These are phyloP conservation scores for Abelmoschus esculentus DNA, from an alignment of 345 rosid genomes.

Conservation along the genomic window DNA sequence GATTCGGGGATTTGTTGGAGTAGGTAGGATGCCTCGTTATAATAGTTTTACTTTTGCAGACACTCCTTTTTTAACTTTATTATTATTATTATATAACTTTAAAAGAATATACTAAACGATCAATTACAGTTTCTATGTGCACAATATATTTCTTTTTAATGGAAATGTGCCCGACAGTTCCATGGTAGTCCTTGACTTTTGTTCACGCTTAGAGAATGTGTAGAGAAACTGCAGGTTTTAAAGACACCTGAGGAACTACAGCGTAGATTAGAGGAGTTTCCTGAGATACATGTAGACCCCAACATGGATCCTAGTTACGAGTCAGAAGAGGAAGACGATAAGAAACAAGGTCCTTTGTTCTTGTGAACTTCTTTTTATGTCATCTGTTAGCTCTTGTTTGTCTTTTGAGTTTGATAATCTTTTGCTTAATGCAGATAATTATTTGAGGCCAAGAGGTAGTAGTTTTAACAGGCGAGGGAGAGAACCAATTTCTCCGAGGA, in stretches of 20 bases:
- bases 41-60: background rate
- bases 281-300: slow-evolving; percentile 93
- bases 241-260: slow-evolving; percentile 94
- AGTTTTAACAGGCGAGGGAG: slow-evolving; percentile 61
- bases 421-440: slow-evolving; percentile 42
- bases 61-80: background rate
- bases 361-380: background rate
- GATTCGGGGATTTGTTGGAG: background rate
- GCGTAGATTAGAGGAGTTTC: slow-evolving; percentile 83
- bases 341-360: slow-evolving; percentile 44
- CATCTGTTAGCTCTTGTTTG: background rate
- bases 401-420: slow-evolving; percentile 12
- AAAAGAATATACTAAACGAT: background rate
- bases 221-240: slow-evolving; percentile 87
- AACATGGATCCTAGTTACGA: slow-evolving; percentile 96
- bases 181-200: slow-evolving; percentile 49
- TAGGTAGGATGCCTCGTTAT: background rate
- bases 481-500: slow-evolving; percentile 74
- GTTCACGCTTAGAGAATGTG: slow-evolving; percentile 93
- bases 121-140: background rate
- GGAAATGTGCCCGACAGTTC: background rate
- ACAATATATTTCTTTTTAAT: background rate
- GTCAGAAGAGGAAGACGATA: slow-evolving; percentile 85
- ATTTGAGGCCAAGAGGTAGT: slow-evolving; percentile 49
- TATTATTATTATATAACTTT: no score